Evolutionary conservation across 495 filamentous ascomycete species (phyloP), one percentile per base, ranked within the genome.

Genomic region (Neurospora tetrasperma): DNA sequence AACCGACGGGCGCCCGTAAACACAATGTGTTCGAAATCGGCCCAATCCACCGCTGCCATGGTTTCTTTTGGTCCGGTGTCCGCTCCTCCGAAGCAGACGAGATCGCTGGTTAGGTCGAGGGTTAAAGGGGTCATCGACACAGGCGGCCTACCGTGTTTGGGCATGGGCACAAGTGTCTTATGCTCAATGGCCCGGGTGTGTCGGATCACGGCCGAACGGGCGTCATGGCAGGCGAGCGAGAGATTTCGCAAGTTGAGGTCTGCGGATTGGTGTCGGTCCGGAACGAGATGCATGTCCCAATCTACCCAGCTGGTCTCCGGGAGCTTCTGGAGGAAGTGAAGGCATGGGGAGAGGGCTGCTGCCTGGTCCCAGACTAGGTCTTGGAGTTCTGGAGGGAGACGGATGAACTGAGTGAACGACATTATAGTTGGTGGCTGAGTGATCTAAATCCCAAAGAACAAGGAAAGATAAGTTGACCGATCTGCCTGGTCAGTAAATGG

Each of bases 231-330:
- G 54, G 75, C 12, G 10, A 74, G 75, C 0, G 75, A 73, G 16
- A 79, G 73, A 38, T 77, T 68, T 77, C 75, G 39, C 16, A 77
- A 11, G 69, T 72, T 73, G 73, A 79, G 42, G 41, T 74, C 78
- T 62, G 79, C 76, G 0, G 82, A 78, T 41, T 86, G 82, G 5
- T 88, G 83, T n/a, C 42, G 68, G 71, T 73, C 54, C 10, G 78
- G 77, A 18, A 76, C 18, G 18, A 79, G 72, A 59, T 73, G 40
- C 72, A 76, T 62, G 42, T 79, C 78, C 20, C 35, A 54, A 38
- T 77, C 72, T 4, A 74, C 14, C 72, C 71, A 77, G 20, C 80
- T 80, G 16, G 88, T 87, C 69, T 86, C 86, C 48, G 90, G 81
- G 16, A 85, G 83, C 38, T 89, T 86, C 75, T 72, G 73, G 44